Base-by-base conservation (phyloP, 2,329 filamentous ascomycete genomes). In the Cercospora zeina region DNA sequence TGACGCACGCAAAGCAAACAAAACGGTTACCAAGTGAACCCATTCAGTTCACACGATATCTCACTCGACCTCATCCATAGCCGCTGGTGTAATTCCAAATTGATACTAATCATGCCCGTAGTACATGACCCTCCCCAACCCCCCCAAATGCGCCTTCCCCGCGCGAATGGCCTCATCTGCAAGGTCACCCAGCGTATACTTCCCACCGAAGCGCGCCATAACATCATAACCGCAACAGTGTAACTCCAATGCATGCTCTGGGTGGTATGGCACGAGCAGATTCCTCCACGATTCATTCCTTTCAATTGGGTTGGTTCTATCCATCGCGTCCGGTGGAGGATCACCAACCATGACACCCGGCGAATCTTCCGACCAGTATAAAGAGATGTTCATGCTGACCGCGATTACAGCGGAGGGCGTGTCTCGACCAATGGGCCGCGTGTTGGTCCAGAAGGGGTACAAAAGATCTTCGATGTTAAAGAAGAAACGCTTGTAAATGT, bases 171-270 rank as follows among this genome's bases (percentile, higher is more conserved):
- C 67, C 58, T 67, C 62, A 36, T 68, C 67, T 30, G 67, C 67
- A 33, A 68, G 57, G n/a, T 68, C 62, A 1, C 67, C 67, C 53
- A 68, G 42, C 10, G 67, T 68, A 16, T 59, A 59, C 10, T 42
- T 59, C 3, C 54, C 53, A 7, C 47, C 56, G n/a, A 64, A 63
- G 21, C 45, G 58, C 42, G 62, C 65, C 55, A 64, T 61, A 16
- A 68, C 65, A 39, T 65, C 61, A 57, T 64, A 65, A 9, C 67
- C 67, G 30, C 67, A 68, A 39, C 65, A 68, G 19, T 68, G 67
- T 34, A 68, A 37, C 42, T 68, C 65, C 39, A 68, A 21, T 10
- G 55, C 39, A 54, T 67, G 58, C n/a, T 62, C 55, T 7, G 67
- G 65, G 55, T 65, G 54, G 19, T 64, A 62, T 9, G 67, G 67